A percentile compares a stretch with the other conserved stretches of the same genome.
These are phyloP conservation scores for Pythium diclinum DNA, from an alignment of 352 stramenopile species.

Conservation along the genomic window DNA sequence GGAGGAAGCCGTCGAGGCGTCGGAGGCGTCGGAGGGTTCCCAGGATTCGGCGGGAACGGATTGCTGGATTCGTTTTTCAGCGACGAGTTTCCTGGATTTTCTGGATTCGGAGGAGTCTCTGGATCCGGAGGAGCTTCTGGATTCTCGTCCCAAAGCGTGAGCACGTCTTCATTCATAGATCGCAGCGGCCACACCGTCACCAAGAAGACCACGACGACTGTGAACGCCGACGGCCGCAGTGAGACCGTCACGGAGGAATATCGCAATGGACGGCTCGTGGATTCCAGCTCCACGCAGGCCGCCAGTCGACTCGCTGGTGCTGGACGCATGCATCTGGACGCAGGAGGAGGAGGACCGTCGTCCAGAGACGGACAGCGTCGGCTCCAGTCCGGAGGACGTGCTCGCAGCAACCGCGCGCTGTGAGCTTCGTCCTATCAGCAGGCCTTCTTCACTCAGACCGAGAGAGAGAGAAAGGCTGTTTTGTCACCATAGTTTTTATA, in stretches of 20 bases:
- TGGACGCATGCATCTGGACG: conserved; percentile 63
- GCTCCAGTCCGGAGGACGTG: neutral
- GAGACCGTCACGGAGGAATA: conserved; percentile 74
- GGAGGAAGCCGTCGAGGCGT: conserved; percentile 14
- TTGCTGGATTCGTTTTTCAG: conserved; percentile 56
- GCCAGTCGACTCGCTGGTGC: conserved; percentile 45
- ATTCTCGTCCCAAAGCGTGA: conserved; percentile 49
- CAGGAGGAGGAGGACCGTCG: conserved; percentile 3
- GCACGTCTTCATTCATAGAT: conserved; percentile 66
- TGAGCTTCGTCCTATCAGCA: neutral
- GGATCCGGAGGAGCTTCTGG: conserved; percentile 22
- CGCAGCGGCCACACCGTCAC: conserved; percentile 67
- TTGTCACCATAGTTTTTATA: neutral
- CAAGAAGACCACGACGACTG: conserved; percentile 71
- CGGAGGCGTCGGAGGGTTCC: conserved; percentile 32
- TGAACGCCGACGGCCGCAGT: conserved; percentile 40
- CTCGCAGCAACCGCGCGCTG: conserved; percentile 6
- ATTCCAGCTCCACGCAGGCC: conserved; percentile 40
- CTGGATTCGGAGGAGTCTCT: conserved; percentile 14
- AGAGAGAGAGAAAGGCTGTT: neutral
- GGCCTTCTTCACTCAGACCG: too few species aligned
- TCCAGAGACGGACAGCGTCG: neutral
- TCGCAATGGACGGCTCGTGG: conserved; percentile 59
- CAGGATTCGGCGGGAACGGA: conserved; percentile 21
- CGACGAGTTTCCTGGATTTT: conserved; percentile 23